Evolutionary conservation across 768 basidiomycete species (phyloP), one percentile per base, ranked within the genome.

Genomic region (Lepiota venenata): DNA sequence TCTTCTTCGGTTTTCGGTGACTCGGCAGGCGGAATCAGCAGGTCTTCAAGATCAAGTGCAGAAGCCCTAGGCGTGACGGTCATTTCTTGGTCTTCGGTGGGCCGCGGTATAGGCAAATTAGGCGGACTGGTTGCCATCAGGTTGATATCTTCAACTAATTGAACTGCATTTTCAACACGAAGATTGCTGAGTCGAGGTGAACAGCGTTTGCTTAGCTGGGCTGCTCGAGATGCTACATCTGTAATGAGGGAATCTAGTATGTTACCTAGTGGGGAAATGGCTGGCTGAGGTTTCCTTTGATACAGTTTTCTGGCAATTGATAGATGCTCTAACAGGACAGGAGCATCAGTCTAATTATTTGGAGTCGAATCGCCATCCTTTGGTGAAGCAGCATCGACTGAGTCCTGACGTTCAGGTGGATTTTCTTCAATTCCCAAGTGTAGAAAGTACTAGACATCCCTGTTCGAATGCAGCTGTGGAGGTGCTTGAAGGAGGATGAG

Each of bases 41-140:
- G 61, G 46, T 63, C 68, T 3, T 64, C 65, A 12, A 64, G 60
- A 20, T 76, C 75, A 61, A 88, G 86, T 12, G 62, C 72, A 18
- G 72, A 62, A 16, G 79, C 80, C 52, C 71, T 81, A 2, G 88
- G 89, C 4, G 88, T 91, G 41, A 71, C 70, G 16, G 72, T 69
- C 29, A 60, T 61, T 20, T 85, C 84, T 18, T 71, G 67, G 16
- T 73, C 72, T 14, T 84, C 82, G 32, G 68, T 72, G 3, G 77
- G 74, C 75, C 77, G 81, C 42, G 83, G 81, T 2, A 83, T 81
- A 2, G 66, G 71, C 45, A 84, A 67, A 10, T 70, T 72, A 42
- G 77, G 78, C 2, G 79, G 74, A 60, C 75, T 78, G 18, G 74
- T 65, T 20, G 65, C 63, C 54, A n/a, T n/a, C n/a, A n/a, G n/a